Conservation (phyloP, 768 basidiomycete genomes). For the Galerina sulciceps region DNA sequence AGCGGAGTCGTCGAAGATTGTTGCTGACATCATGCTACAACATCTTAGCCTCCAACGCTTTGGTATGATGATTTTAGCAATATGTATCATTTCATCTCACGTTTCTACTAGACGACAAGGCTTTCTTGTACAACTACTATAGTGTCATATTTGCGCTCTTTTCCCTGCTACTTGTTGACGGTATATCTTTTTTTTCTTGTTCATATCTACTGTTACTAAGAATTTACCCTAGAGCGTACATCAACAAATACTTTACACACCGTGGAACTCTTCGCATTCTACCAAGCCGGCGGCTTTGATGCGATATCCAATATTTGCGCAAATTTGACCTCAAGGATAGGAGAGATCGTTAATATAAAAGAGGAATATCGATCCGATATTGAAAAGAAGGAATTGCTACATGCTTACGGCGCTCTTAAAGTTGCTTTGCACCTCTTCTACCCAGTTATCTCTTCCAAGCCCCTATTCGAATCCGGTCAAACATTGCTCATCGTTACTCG, state of each 20-base stretch:
- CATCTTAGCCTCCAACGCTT: conserved; percentile 61
- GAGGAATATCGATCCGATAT: conserved; percentile 61
- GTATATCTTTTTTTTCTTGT: conserved; percentile 29
- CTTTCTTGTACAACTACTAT: conserved; percentile 48
- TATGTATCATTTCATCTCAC: background rate
- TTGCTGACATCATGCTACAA: conserved; percentile 75
- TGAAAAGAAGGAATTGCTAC: conserved; percentile 67
- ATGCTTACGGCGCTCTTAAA: conserved; percentile 83
- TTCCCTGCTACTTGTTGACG: conserved; percentile 51
- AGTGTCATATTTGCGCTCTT: conserved; percentile 51
- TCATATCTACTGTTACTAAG: conserved; percentile 10
- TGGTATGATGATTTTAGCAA: conserved; percentile 44
- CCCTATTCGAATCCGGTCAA: conserved; percentile 86
- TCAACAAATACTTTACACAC: conserved; percentile 79
- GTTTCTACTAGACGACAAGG: conserved; percentile 28
- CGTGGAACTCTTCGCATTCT: conserved; percentile 77
- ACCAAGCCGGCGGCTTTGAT: conserved; percentile 71
- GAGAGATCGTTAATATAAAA: conserved; percentile 48
- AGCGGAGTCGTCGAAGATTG: conserved; percentile 61
- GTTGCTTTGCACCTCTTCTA: conserved; percentile 78
- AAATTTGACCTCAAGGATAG: conserved; percentile 60
- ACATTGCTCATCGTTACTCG: conserved; percentile 71
- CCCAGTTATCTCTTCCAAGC: conserved; percentile 77
- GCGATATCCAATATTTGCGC: conserved; percentile 63
- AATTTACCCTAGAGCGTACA: conserved; percentile 64